Evolutionary conservation across 1,284 basidiomycete genomes (phyloP).

Genomic region (Amylostereum chailletii): DNA sequence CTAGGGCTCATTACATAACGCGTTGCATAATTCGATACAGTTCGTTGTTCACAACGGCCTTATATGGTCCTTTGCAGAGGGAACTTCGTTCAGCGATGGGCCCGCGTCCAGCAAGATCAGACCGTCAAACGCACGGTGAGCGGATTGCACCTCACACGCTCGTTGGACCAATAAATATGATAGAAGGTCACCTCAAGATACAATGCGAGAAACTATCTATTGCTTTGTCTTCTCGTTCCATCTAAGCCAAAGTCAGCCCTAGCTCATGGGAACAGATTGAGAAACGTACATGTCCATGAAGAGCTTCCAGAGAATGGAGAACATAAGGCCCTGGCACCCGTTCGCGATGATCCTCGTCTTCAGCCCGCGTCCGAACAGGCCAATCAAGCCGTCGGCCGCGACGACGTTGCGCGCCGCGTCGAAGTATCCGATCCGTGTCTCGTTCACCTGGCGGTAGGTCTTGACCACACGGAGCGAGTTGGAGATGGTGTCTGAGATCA

Average conservation of each 20-base stretch:
- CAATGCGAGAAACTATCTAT: background rate
- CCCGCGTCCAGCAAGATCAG: too few species aligned
- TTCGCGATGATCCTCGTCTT: conserved; percentile 81
- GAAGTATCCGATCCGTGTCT: conserved; percentile 65
- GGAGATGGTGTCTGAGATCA: conserved; percentile 74
- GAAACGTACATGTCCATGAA: conserved; percentile 72
- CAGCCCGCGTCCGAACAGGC: conserved; percentile 74
- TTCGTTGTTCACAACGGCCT: too few species aligned
- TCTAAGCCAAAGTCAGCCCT: conserved; percentile 12
- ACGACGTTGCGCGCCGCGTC: conserved; percentile 63
- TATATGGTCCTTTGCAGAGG: too few species aligned
- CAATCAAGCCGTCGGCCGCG: conserved; percentile 52
- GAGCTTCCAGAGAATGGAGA: conserved; percentile 77
- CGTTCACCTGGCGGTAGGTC: conserved; percentile 86
- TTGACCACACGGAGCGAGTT: conserved; percentile 89
- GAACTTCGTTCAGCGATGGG: too few species aligned
- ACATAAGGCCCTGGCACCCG: conserved; percentile 80
- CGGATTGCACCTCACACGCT: too few species aligned
- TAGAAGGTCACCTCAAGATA: background rate
- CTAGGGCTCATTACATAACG: too few species aligned
- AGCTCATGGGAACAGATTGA: background rate
- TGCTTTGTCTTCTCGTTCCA: conserved; percentile 31
- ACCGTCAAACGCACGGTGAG: too few species aligned
- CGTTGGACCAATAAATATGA: too few species aligned
- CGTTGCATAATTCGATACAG: too few species aligned